phyloP scores from a whole-genome alignment of 2,329 filamentous ascomycete species.

The Nigrospora oryzae region DNA sequence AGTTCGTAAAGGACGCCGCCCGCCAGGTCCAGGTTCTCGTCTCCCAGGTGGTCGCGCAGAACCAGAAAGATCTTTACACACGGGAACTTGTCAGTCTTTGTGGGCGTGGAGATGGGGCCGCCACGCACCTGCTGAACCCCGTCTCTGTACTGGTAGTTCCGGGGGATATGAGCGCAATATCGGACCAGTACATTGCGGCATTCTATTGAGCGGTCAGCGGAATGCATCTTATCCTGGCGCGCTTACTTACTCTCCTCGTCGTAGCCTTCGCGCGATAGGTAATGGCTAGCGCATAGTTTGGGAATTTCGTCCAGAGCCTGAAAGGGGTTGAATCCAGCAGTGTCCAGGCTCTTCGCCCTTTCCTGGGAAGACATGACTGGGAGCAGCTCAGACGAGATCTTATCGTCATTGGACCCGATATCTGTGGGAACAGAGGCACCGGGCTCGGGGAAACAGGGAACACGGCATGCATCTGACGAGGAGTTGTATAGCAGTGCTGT shows the following conservation, averaged over 20 bases:
- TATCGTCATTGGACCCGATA: too few species aligned
- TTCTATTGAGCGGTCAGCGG: constrained; percentile 16
- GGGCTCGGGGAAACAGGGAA: too few species aligned
- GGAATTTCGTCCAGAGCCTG: background rate
- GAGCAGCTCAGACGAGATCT: too few species aligned
- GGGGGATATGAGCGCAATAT: constrained; percentile 33
- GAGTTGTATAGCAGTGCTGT: too few species aligned
- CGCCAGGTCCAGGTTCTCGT: constrained; percentile 33
- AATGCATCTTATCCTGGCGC: background rate
- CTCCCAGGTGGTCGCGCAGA: constrained; percentile 32
- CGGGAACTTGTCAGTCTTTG: background rate
- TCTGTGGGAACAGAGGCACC: too few species aligned
- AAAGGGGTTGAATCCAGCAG: background rate
- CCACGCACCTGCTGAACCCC: constrained; percentile 29
- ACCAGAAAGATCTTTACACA: constrained; percentile 18
- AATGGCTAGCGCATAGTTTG: background rate
- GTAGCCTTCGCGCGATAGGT: constrained; percentile 1
- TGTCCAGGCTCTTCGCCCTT: background rate
- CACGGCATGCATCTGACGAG: too few species aligned
- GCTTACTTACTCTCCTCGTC: background rate
- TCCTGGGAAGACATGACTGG: too few species aligned
- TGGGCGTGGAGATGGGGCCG: background rate
- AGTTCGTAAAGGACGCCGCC: constrained; percentile 36
- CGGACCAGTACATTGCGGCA: constrained; percentile 35
- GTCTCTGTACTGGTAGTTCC: constrained; percentile 37